Evolutionary conservation across 257 asterid genomes (phyloP).

Genomic region (Plantago ovata): DNA sequence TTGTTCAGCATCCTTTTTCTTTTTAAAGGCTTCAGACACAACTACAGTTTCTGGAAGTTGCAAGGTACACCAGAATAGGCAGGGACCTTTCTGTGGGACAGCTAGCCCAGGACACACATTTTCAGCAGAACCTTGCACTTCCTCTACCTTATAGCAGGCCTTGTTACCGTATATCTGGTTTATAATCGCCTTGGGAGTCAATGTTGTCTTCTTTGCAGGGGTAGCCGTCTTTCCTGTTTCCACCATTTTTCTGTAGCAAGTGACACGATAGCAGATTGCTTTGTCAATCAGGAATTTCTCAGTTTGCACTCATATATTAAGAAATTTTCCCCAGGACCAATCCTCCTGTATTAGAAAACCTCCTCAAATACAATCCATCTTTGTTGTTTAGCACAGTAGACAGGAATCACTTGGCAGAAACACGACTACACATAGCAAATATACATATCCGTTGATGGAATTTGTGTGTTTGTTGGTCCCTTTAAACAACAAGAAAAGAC

Average conservation of each 20-base stretch:
- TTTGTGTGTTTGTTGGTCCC: no score
- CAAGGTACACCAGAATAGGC: constrained; percentile 68
- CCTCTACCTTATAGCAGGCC: constrained; percentile 75
- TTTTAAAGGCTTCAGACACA: constrained; percentile 56
- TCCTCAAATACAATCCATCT: background rate
- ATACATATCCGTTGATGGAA: no score
- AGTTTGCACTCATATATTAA: constrained; percentile 6
- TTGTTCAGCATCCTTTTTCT: constrained; percentile 91
- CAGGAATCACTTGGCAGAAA: background rate
- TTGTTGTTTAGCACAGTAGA: background rate
- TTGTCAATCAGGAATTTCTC: background rate
- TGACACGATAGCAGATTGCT: constrained; percentile 2
- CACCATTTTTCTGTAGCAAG: constrained; percentile 27
- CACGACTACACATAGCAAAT: background rate
- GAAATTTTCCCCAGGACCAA: background rate
- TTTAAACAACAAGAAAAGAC: no score
- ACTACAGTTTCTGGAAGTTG: constrained; percentile 70
- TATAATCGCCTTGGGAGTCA: constrained; percentile 81
- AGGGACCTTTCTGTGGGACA: constrained; percentile 58
- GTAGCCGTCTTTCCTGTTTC: constrained; percentile 33
- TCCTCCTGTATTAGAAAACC: constrained; percentile 1
- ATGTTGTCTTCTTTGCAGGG: constrained; percentile 43
- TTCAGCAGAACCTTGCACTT: constrained; percentile 48
- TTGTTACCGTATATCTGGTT: constrained; percentile 64
- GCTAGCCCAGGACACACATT: constrained; percentile 72